Evolutionary conservation across 768 basidiomycete genomes (phyloP).

Genomic region (Pisolithus sp.): DNA sequence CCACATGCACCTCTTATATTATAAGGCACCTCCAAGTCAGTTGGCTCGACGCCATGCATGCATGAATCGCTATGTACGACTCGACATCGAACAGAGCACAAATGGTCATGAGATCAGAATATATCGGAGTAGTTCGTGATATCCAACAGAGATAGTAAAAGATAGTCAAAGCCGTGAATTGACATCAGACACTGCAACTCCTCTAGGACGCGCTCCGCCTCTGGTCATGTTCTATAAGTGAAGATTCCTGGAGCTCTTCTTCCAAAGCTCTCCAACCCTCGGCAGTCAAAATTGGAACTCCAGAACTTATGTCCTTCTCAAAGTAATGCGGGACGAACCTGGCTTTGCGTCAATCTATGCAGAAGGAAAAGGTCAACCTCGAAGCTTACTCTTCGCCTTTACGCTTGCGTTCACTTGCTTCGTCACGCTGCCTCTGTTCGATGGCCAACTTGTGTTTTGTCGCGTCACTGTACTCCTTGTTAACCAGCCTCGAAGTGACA

Average conservation of each 20-base stretch:
- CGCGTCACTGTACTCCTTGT: conserved; percentile 87
- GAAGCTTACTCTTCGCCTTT: conserved; percentile 68
- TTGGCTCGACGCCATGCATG: neutral
- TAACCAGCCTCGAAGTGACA: conserved; percentile 67
- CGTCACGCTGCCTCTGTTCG: conserved; percentile 90
- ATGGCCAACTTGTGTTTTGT: conserved; percentile 87
- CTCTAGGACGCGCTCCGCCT: conserved; percentile 5
- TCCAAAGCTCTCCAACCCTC: conserved; percentile 68
- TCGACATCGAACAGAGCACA: neutral
- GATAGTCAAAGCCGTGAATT: conserved; percentile 2
- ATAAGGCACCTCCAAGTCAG: neutral
- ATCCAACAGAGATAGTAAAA: conserved; percentile 2
- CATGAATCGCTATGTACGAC: neutral
- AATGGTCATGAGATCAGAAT: neutral
- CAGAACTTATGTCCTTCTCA: conserved; percentile 57
- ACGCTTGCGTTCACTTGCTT: conserved; percentile 79
- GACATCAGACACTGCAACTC: neutral
- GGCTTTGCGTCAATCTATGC: neutral
- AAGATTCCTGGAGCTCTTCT: conserved; percentile 47
- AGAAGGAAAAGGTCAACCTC: neutral
- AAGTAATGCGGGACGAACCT: conserved; percentile 78
- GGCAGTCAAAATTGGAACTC: conserved; percentile 60
- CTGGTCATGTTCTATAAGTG: conserved; percentile 2
- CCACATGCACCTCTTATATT: neutral
- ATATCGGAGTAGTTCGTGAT: neutral